Base-by-base conservation (phyloP, 371 early-diverging fungal species). In the Mucor lusitanicus region DNA sequence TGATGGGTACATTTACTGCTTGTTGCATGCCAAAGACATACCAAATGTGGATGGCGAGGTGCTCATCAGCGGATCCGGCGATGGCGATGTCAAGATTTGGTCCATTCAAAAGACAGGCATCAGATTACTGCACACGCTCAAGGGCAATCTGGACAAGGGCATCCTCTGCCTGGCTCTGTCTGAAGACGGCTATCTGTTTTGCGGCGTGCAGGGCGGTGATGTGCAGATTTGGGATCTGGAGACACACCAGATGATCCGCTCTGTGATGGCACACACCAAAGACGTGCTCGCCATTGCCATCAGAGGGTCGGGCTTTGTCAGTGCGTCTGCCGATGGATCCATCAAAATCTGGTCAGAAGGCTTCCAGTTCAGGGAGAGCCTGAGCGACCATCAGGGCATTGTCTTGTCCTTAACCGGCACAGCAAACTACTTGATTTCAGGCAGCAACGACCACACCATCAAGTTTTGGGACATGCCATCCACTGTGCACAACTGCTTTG, bases 41-140 rank as follows among this genome's bases (percentile, higher is more conserved):
- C 87, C 89, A 9, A 84, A 85, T 65, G 74, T 76, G 7, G 84
- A 84, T 35, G 92, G 93, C 58, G 91, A 92, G 46, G 73, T 90
- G 59, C 73, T 98, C 8, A 95, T 90, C 6, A 90, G 94, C 9
- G 98, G 97, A 32, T 82, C 92, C 5, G 90, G 90, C 39, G 91
- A 92, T 72, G 98, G 97, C 7, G 84, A 87, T 53, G 91, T 98
- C 68, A 91, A 92, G 87, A 76, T 89, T 13, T 89, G 90, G 90
- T 65, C 71, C 60, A 76, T 89, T 23, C 56, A 70, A 48, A 68
- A 83, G 21, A 69, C 74, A 30, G 68, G 73, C 46, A 77, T 89
- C 23, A 68, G 77, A 21, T 75, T 72, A 30, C 54, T 87, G 21
- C 75, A 73, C 53, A 79, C 78, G 6, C 70, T 84, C 17, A 70